Evolutionary conservation across 2,329 filamentous ascomycete species (phyloP).

Genomic region (Stachybotrys elegans): DNA sequence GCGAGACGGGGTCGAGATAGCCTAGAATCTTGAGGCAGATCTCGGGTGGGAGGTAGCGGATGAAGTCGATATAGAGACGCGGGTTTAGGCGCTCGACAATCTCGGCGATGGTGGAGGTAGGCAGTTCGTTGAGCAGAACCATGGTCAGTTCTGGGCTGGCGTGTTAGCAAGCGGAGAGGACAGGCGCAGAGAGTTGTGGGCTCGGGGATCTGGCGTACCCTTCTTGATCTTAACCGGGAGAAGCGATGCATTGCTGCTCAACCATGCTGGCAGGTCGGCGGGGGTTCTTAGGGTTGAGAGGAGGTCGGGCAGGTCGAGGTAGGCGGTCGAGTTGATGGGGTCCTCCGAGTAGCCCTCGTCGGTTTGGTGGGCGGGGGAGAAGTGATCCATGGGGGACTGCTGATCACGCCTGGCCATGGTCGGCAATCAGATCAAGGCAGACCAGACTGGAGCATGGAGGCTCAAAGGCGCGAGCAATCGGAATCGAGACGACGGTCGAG

Average conservation of each 20-base stretch:
- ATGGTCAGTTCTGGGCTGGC: constrained; percentile 66
- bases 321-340: constrained; percentile 42
- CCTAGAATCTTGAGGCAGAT: constrained; percentile 86
- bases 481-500: no score
- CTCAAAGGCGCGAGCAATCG: no score
- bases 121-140: constrained; percentile 69
- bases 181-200: no score
- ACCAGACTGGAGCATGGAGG: no score
- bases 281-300: constrained; percentile 31
- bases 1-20: constrained; percentile 74
- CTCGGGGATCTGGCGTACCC: no score
- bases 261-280: constrained; percentile 43
- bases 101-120: constrained; percentile 71
- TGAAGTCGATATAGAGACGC: constrained; percentile 88
- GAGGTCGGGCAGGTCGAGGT: constrained; percentile 24
- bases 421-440: no score
- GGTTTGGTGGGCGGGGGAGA: constrained; percentile 52
- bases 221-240: constrained; percentile 45
- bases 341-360: constrained; percentile 90
- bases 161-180: constrained; percentile 14
- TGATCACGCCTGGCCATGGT: constrained; percentile 23
- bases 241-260: constrained; percentile 43
- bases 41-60: constrained; percentile 79
- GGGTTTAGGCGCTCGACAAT: constrained; percentile 78
- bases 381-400: constrained; percentile 35